Conservation (phyloP, 2,329 filamentous ascomycete genomes). For the Sclerotinia sclerotiorum region DNA sequence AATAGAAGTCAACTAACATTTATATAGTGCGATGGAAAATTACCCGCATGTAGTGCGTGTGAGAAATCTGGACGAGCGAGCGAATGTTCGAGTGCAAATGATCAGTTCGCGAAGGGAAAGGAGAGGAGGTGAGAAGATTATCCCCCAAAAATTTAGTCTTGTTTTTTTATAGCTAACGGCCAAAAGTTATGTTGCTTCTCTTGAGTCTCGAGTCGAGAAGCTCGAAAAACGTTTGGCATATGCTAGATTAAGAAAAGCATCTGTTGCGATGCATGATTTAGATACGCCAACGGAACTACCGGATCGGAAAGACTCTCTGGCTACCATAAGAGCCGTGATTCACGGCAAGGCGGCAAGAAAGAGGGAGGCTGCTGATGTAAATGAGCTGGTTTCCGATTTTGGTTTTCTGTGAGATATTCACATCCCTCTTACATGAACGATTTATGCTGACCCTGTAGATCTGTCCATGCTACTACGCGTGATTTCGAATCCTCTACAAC, state of each 20-base stretch:
- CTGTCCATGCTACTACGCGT: conserved; percentile 89
- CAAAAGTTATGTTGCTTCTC: conserved; percentile 80
- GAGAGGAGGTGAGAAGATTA: conserved; percentile 67
- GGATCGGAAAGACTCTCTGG: conserved; percentile 64
- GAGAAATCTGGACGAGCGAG: conserved; percentile 83
- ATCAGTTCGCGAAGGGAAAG: conserved; percentile 93
- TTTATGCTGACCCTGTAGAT: conserved; percentile 50
- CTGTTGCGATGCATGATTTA: conserved; percentile 63
- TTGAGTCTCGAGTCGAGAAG: conserved; percentile 89
- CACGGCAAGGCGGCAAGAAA: conserved; percentile 63
- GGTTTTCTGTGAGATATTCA: conserved; percentile 69
- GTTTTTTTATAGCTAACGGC: conserved; percentile 28
- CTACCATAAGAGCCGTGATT: conserved; percentile 61
- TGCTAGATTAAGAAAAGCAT: conserved; percentile 69
- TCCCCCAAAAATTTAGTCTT: not conserved
- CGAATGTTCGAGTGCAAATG: conserved; percentile 91
- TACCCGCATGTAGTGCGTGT: conserved; percentile 92
- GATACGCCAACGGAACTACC: conserved; percentile 49
- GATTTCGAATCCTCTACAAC: conserved; percentile 88
- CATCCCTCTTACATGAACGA: not conserved
- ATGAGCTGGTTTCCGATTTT: conserved; percentile 90
- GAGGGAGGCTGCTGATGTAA: conserved; percentile 80
- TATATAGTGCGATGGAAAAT: conserved; percentile 81
- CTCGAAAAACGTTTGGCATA: conserved; percentile 75
- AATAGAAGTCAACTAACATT: conserved; percentile 28